phyloP scores from a whole-genome alignment of 1,284 basidiomycete genomes.

The Abortiporus biennis region DNA sequence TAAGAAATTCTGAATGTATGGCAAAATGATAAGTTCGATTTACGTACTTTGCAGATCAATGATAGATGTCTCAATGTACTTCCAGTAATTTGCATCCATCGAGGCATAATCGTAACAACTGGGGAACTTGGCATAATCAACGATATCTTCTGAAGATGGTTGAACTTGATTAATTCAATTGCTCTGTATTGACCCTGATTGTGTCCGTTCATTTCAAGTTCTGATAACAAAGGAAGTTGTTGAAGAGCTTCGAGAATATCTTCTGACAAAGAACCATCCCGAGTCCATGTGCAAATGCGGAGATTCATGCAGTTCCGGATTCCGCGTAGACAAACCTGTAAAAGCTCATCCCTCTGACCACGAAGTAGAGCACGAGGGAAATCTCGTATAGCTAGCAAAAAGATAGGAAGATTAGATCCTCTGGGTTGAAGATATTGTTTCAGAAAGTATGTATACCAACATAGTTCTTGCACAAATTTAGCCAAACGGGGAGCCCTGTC shows the following conservation, averaged over 20 bases:
- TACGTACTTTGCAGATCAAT: constrained; percentile 67
- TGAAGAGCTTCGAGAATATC: constrained; percentile 46
- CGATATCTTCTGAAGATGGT: constrained; percentile 34
- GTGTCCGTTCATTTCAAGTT: constrained; percentile 67
- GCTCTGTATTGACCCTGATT: constrained; percentile 50
- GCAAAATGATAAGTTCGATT: constrained; percentile 12
- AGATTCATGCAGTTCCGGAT: constrained; percentile 58
- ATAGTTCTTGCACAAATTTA: constrained; percentile 45
- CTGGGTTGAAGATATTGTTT: not conserved
- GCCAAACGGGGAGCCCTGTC: constrained; percentile 43
- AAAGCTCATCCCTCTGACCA: constrained; percentile 25
- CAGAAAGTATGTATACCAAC: constrained; percentile 26
- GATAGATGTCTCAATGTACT: constrained; percentile 46
- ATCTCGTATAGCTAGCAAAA: constrained; percentile 49
- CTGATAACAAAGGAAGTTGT: constrained; percentile 33
- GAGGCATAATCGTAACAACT: constrained; percentile 41
- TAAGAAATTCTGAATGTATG: constrained; percentile 4
- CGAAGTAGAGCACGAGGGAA: constrained; percentile 48
- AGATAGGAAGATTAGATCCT: constrained; percentile 4
- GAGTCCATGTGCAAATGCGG: constrained; percentile 63
- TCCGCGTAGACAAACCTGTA: constrained; percentile 37
- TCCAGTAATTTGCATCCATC: constrained; percentile 44
- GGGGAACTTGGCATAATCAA: constrained; percentile 64
- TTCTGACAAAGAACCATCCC: constrained; percentile 62
- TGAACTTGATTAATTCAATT: constrained; percentile 39